Evolutionary conservation across 1,139 yeast species (phyloP).

Genomic region (Hyphopichia pseudoburtonii): DNA sequence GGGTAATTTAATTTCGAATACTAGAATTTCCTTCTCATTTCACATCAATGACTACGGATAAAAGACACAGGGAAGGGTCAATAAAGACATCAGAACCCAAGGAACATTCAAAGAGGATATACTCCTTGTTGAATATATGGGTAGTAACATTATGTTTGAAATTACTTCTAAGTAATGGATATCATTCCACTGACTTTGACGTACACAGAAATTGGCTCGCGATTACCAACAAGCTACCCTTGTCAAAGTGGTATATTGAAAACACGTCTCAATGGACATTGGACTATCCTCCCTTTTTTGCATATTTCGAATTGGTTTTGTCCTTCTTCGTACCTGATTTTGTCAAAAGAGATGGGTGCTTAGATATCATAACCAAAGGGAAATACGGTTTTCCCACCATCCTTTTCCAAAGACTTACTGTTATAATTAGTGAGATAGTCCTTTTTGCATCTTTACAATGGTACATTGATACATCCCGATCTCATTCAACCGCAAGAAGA

Average conservation of each 20-base stretch:
- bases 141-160: constrained; percentile 38
- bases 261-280: constrained; percentile 90
- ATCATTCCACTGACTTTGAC: constrained; percentile 91
- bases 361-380: constrained; percentile 67
- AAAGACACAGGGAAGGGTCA: constrained; percentile 1
- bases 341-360: constrained; percentile 74
- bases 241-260: constrained; percentile 81
- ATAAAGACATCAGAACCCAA: not conserved
- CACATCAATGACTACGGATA: not conserved
- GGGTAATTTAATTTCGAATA: no score
- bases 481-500: constrained; percentile 38
- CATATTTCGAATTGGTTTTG: constrained; percentile 84
- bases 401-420: constrained; percentile 79
- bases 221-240: constrained; percentile 75
- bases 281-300: constrained; percentile 97
- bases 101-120: constrained; percentile 8
- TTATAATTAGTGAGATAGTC: constrained; percentile 71
- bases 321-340: constrained; percentile 67
- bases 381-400: constrained; percentile 75
- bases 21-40: not conserved
- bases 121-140: constrained; percentile 42
- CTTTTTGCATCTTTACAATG: constrained; percentile 71
- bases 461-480: constrained; percentile 55
- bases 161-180: constrained; percentile 38
- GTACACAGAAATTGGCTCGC: constrained; percentile 98